A percentile compares a stretch with the other conserved stretches of the same genome.
These are phyloP conservation scores for Fusarium sp. DNA, from an alignment of 2,329 filamentous ascomycete genomes.

Conservation along the genomic window DNA sequence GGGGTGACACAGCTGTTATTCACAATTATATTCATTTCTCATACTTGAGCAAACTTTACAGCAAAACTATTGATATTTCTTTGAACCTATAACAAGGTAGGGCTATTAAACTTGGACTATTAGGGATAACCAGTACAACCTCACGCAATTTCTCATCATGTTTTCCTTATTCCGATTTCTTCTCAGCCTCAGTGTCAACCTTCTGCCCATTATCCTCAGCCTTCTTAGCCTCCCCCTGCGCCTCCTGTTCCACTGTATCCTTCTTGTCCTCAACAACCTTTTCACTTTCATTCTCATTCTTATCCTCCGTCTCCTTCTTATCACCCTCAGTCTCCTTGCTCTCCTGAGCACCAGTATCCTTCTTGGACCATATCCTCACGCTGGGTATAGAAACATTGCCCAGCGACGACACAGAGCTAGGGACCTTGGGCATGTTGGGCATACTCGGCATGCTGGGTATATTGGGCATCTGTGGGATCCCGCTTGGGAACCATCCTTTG, in stretches of 20 bases:
- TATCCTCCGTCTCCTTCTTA: background rate
- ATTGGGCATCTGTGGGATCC: slow-evolving; percentile 54
- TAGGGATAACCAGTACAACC: background rate
- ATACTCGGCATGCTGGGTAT: slow-evolving; percentile 52
- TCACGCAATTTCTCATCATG: too few species aligned
- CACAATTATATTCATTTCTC: background rate
- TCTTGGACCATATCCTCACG: slow-evolving; percentile 52
- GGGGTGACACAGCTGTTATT: background rate
- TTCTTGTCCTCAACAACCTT: background rate
- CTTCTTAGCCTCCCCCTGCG: background rate
- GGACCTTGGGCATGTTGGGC: slow-evolving; percentile 51
- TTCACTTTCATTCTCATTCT: background rate
- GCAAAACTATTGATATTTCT: background rate
- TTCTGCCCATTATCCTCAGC: background rate
- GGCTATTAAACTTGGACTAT: background rate
- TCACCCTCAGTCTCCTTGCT: background rate
- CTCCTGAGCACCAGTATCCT: slow-evolving; percentile 4
- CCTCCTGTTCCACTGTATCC: background rate
- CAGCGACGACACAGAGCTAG: slow-evolving; percentile 48
- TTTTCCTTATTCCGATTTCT: slow-evolving; percentile 1
- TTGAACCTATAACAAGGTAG: background rate
- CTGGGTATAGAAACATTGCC: slow-evolving; percentile 52
- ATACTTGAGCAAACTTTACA: too few species aligned
- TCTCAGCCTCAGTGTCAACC: background rate
- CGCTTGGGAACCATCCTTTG: slow-evolving; percentile 61